These are phyloP conservation scores for Hanseniaspora sp. DNA, from an alignment of 1,139 yeast genomes.

Conservation along the genomic window DNA sequence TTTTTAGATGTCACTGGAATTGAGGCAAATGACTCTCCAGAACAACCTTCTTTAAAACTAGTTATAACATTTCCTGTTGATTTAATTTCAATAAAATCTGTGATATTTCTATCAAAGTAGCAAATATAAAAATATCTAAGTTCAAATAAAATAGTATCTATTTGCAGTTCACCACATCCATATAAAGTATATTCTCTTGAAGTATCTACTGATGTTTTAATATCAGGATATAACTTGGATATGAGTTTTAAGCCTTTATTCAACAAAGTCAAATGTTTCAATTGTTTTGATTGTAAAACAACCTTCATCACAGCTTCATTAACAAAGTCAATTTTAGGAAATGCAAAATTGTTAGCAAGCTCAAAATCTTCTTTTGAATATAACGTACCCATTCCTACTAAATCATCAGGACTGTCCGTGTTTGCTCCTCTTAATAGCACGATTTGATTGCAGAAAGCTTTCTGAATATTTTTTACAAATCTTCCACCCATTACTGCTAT, in stretches of 20 bases:
- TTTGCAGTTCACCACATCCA: conserved; percentile 79
- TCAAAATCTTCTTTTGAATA: conserved; percentile 15
- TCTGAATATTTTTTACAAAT: conserved; percentile 47
- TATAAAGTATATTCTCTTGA: conserved; percentile 76
- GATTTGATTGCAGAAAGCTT: conserved; percentile 53
- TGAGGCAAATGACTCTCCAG: conserved; percentile 55
- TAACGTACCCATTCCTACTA: conserved; percentile 29
- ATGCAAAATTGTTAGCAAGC: conserved; percentile 24
- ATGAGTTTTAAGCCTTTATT: conserved; percentile 56
- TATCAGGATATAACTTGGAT: conserved; percentile 54
- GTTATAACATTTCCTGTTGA: conserved; percentile 72
- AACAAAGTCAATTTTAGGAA: conserved; percentile 39
- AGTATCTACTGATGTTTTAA: conserved; percentile 63
- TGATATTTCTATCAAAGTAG: conserved; percentile 7
- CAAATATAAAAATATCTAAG: conserved; percentile 42
- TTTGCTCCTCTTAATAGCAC: conserved; percentile 57
- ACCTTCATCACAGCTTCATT: conserved; percentile 60
- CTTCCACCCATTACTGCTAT: conserved; percentile 62
- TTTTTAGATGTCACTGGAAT: conserved; percentile 50
- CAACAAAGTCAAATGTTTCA: conserved; percentile 66
- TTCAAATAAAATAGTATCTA: conserved; percentile 78
- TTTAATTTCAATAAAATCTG: conserved; percentile 52
- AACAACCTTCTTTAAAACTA: conserved; percentile 67
- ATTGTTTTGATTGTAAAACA: conserved; percentile 71
- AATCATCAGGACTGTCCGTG: conserved; percentile 39